phyloP scores from a whole-genome alignment of 2,329 filamentous ascomycete species.

The Aspergillus sp. region DNA sequence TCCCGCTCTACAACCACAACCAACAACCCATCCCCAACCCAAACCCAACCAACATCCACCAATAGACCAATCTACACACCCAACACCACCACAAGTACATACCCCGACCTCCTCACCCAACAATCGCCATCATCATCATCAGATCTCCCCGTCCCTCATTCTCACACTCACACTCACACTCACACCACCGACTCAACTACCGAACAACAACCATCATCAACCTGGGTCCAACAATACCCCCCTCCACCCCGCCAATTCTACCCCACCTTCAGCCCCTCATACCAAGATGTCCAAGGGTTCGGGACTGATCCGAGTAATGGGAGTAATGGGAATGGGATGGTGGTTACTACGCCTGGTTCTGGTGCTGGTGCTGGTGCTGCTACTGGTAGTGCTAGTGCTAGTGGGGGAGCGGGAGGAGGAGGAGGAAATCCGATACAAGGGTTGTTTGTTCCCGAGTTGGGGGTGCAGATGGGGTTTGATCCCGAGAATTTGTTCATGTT shows the following conservation, averaged over 20 bases:
- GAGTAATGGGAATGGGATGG: conserved; percentile 12
- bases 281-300: conserved; percentile 17
- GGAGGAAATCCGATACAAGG: conserved; percentile 19
- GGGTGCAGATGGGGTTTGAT: conserved; percentile 28
- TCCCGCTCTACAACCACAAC: conserved; percentile 1
- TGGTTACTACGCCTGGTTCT: conserved; percentile 4
- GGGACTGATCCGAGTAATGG: conserved; percentile 13
- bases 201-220: not conserved
- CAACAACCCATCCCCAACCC: not conserved
- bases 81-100: conserved; percentile 16
- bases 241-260: conserved; percentile 12
- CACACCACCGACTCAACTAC: conserved; percentile 5
- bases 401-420: too few relatives aligned
- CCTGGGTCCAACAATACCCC: conserved; percentile 15
- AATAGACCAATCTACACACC: conserved; percentile 10
- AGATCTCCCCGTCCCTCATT: not conserved
- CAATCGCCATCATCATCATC: conserved; percentile 10
- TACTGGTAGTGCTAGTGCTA: too few relatives aligned
- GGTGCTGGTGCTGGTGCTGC: too few relatives aligned
- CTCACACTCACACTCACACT: not conserved
- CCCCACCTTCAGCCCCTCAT: conserved; percentile 10
- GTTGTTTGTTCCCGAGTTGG: conserved; percentile 28
- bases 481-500: conserved; percentile 33
- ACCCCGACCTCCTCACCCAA: conserved; percentile 16
- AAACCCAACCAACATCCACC: conserved; percentile 3